Base-by-base conservation (phyloP, 495 filamentous ascomycete species). In the Margaritispora aquatica region DNA sequence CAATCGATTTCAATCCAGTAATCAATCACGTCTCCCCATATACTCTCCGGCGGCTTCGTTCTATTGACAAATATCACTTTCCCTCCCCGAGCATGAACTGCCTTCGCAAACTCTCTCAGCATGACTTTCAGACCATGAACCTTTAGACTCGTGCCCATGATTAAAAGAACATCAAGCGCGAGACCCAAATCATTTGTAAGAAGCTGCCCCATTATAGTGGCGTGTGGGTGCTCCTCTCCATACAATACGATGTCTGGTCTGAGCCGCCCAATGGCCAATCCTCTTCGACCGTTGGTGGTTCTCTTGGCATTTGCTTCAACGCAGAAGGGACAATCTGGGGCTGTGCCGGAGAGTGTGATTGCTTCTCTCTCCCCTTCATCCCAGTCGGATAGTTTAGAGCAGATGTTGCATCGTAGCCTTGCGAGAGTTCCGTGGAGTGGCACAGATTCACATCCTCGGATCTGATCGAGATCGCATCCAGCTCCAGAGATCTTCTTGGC, bases 231-330 rank as follows among this genome's bases (percentile, higher is more conserved):
- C 38, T 87, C 86, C 59, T 89, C 86, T 4, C 84, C 84, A 62
- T 89, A 89, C 0, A 89, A 69, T 0, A 88, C 86, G 53, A 89
- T 83, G 60, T 88, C 84, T 0, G 86, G 86, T n/a, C 85, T 71
- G 4, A 83, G 70, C 49, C 79, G 78, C 53, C 86, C 86, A 11
- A 89, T 73, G 4, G 80, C 80, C 1, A 85, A 75, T 0, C 80
- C 81, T 17, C 86, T 74, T 65, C 87, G 85, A 23, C 86, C 86
- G 49, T 72, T 76, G 58, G 82, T 80, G 53, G 79, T 75, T 0
- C 86, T 75, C 17, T 77, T 76, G 8, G 78, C 76, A 27, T 82
- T 81, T 23, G 79, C 76, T 2, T 75, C 74, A 0, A 70, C 75
- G 62, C 86, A 89, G 26, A 77, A 75, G 3, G 80, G 79, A 55